Evolutionary conservation across 2,329 filamentous ascomycete species (phyloP).

Genomic region (Alternaria sp.): DNA sequence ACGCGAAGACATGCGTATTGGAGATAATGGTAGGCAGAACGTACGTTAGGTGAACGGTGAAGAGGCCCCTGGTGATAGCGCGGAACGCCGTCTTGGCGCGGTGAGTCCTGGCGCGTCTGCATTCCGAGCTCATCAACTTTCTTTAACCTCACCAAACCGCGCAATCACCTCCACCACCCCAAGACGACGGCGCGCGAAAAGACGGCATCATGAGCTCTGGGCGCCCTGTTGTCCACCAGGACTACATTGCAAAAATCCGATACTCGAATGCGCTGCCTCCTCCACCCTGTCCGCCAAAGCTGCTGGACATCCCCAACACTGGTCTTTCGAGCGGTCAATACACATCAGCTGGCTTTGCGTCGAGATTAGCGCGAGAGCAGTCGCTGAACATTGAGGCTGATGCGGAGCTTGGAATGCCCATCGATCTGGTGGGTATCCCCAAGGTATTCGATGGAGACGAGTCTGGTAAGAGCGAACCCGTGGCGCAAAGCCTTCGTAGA

Average conservation of each 20-base stretch:
- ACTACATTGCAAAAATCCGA: constrained; percentile 94
- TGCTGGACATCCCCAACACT: constrained; percentile 94
- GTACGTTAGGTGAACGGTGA: not conserved
- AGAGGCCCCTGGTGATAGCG: constrained; percentile 5
- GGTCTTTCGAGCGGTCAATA: constrained; percentile 87
- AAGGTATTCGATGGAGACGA: constrained; percentile 95
- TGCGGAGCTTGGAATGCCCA: constrained; percentile 96
- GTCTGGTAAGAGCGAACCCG: constrained; percentile 67
- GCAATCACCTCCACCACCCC: constrained; percentile 17
- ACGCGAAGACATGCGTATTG: too few relatives aligned
- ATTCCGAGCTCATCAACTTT: constrained; percentile 33
- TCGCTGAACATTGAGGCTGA: constrained; percentile 96
- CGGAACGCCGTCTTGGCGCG: constrained; percentile 23
- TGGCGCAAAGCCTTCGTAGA: constrained; percentile 13
- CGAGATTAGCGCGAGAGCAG: constrained; percentile 86
- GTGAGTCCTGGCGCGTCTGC: constrained; percentile 30
- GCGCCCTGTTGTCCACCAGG: constrained; percentile 71
- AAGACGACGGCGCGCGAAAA: not conserved
- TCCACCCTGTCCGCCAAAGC: constrained; percentile 91
- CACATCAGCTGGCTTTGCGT: constrained; percentile 87
- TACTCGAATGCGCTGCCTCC: constrained; percentile 96
- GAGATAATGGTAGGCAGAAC: not conserved
- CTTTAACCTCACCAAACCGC: constrained; percentile 20
- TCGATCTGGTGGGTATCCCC: constrained; percentile 93
- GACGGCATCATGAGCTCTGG: constrained; percentile 32